Conservation (phyloP, 2,329 filamentous ascomycete species). For the Saccharata proteae region DNA sequence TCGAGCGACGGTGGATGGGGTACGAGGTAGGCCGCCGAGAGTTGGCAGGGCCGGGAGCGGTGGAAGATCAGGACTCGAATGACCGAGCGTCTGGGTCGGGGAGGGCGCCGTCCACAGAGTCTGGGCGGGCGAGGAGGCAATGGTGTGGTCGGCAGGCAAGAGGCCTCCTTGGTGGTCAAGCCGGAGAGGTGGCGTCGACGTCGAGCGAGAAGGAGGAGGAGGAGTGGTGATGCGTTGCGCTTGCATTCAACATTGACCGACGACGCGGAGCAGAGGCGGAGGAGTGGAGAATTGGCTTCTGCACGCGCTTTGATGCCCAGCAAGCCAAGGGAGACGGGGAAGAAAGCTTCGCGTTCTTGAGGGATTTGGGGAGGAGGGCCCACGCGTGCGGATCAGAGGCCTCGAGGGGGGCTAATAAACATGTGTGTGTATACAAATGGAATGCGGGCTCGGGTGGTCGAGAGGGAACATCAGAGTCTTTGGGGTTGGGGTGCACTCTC, state of each 20-base stretch:
- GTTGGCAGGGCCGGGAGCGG: slow-evolving; percentile 22
- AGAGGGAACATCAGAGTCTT: too few species aligned
- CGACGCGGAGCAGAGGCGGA: slow-evolving; percentile 4
- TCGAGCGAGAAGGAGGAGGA: slow-evolving; percentile 20
- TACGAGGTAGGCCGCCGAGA: slow-evolving; percentile 20
- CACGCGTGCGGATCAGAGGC: too few species aligned
- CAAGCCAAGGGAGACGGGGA: too few species aligned
- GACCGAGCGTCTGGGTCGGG: slow-evolving; percentile 26
- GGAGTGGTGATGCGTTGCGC: slow-evolving; percentile 23
- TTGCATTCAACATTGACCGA: slow-evolving; percentile 23
- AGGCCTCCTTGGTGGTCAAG: slow-evolving; percentile 14
- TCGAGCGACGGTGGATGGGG: slow-evolving; percentile 22
- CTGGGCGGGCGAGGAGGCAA: slow-evolving; percentile 21
- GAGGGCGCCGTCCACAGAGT: slow-evolving; percentile 28
- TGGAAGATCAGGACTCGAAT: slow-evolving; percentile 30
- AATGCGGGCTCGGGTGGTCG: too few species aligned
- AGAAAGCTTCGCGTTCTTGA: too few species aligned
- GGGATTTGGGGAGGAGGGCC: too few species aligned
- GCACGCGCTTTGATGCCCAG: too few species aligned
- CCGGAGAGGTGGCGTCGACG: slow-evolving; percentile 21
- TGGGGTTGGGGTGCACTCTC: too few species aligned
- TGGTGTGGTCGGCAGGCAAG: slow-evolving; percentile 16
- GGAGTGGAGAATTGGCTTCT: too few species aligned
- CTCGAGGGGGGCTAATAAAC: too few species aligned
- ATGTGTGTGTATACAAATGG: too few species aligned